Evolutionary conservation across 139 green algal species (phyloP).

Genomic region (Picochlorum sp.): DNA sequence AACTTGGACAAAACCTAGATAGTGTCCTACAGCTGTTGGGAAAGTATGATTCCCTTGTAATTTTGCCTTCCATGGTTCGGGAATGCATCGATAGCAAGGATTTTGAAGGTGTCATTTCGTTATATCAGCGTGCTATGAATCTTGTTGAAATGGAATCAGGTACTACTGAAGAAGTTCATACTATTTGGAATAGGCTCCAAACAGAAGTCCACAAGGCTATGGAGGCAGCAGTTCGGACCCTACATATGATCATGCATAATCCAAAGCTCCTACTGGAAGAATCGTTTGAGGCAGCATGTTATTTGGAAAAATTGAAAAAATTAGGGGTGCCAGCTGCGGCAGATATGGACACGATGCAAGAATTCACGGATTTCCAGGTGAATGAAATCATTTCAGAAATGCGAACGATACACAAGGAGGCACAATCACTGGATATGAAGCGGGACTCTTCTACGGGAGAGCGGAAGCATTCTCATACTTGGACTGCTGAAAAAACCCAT

Average conservation of each 20-base stretch:
- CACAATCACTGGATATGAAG: background rate
- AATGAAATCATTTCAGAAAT: background rate
- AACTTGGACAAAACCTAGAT: slow-evolving; percentile 47
- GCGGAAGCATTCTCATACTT: too few species aligned
- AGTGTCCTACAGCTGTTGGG: slow-evolving; percentile 44
- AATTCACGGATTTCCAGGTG: slow-evolving; percentile 7
- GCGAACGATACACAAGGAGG: background rate
- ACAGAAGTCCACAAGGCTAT: slow-evolving; percentile 12
- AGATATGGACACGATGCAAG: background rate
- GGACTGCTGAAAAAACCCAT: too few species aligned
- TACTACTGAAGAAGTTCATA: background rate
- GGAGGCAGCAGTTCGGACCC: slow-evolving; percentile 6
- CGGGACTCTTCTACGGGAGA: background rate
- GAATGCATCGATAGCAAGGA: slow-evolving; percentile 28
- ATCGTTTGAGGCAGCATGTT: background rate
- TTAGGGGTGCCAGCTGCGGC: background rate
- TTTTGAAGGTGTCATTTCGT: slow-evolving; percentile 23
- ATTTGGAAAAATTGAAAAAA: background rate
- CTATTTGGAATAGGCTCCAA: slow-evolving; percentile 6
- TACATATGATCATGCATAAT: background rate
- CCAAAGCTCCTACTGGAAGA: background rate
- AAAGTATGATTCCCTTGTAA: slow-evolving; percentile 58
- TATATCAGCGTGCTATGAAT: slow-evolving; percentile 11
- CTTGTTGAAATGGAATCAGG: slow-evolving; percentile 1
- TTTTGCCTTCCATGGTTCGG: slow-evolving; percentile 43